phyloP scores from a whole-genome alignment of 2,329 filamentous ascomycete species.

The Daldinia eschscholtzii region DNA sequence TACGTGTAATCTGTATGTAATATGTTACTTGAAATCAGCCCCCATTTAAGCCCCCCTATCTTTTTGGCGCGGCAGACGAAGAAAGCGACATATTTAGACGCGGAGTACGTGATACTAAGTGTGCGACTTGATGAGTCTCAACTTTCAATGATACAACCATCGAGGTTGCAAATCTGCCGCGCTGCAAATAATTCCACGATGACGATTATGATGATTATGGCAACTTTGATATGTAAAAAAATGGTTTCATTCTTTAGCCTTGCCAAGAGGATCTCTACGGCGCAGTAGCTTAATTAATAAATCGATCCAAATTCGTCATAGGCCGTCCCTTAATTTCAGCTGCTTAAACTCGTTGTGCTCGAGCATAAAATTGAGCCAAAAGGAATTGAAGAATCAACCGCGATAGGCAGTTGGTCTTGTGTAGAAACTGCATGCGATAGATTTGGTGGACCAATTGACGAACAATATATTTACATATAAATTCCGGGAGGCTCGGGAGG shows the following conservation, averaged over 20 bases:
- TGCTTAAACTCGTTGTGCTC: not conserved
- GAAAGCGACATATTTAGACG: not conserved
- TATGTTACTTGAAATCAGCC: not conserved
- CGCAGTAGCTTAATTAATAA: slow-evolving; percentile 8
- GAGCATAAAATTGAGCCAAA: not conserved
- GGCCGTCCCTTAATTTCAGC: slow-evolving; percentile 2
- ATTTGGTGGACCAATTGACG: not conserved
- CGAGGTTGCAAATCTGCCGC: not conserved
- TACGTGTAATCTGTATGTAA: not conserved
- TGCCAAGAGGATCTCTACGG: slow-evolving; percentile 9
- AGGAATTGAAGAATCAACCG: not conserved
- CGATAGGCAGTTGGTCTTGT: slow-evolving; percentile 6
- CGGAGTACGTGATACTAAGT: not conserved
- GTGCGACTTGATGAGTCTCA: not conserved
- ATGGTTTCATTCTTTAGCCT: not conserved
- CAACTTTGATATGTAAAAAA: not conserved
- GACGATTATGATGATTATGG: not conserved
- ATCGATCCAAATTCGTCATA: not conserved
- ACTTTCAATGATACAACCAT: not conserved
- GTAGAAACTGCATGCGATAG: slow-evolving; percentile 4
- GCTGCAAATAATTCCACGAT: not conserved
- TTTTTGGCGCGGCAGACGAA: not conserved
- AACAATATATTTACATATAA: not conserved
- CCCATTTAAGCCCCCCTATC: slow-evolving; percentile 2
- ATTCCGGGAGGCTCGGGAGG: not conserved